Percentiles rank a stretch among this genome's conserved stretches.
phyloP scores from a whole-genome alignment of 768 basidiomycete genomes.

The Rossbeevera mucosa region DNA sequence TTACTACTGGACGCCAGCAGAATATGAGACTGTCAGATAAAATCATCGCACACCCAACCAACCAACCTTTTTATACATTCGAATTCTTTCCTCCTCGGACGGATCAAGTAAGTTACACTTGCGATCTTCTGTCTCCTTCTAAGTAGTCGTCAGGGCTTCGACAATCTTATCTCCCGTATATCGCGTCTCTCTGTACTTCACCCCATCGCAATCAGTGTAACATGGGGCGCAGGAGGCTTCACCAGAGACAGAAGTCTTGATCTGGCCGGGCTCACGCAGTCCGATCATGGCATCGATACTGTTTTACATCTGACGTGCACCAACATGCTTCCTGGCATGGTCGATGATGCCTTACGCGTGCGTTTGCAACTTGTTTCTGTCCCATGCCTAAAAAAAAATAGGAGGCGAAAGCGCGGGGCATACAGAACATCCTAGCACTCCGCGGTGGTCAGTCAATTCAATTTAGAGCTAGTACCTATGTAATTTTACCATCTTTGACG shows the following conservation, averaged over 20 bases:
- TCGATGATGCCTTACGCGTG: conserved; percentile 84
- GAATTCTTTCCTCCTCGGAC: conserved; percentile 98
- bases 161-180: conserved; percentile 86
- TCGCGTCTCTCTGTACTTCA: conserved; percentile 70
- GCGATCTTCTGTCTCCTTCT: background rate
- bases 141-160: conserved; percentile 61
- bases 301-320: conserved; percentile 96
- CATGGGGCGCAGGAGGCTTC: conserved; percentile 96
- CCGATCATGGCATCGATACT: conserved; percentile 74
- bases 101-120: conserved; percentile 54
- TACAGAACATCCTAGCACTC: conserved; percentile 87
- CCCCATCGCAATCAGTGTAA: conserved; percentile 85
- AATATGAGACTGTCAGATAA: conserved; percentile 73
- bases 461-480: background rate
- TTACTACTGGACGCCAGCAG: background rate
- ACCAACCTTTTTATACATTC: conserved; percentile 81
- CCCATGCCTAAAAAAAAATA: conserved; percentile 23
- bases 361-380: conserved; percentile 14
- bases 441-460: conserved; percentile 64
- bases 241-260: conserved; percentile 87
- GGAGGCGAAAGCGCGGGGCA: conserved; percentile 77
- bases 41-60: conserved; percentile 42
- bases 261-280: conserved; percentile 73
- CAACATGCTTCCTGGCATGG: conserved; percentile 86
- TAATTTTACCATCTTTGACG: background rate